phyloP scores from a whole-genome alignment of 768 basidiomycete species.

The Artomyces pyxidatus region DNA sequence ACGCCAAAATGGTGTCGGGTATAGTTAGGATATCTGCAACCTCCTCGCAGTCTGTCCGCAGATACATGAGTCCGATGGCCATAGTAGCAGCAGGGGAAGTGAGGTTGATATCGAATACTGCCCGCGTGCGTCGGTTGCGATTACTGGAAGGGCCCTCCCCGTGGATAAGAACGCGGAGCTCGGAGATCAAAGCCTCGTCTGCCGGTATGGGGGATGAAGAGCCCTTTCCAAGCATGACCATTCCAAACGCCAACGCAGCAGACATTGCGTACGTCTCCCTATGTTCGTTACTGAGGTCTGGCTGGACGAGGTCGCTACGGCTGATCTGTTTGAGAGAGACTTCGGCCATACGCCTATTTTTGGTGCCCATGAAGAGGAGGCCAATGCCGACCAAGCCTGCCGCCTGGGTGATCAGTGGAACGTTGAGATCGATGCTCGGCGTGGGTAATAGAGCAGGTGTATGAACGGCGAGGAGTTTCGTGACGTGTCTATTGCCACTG shows the following conservation, averaged over 20 bases:
- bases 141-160: conserved; percentile 48
- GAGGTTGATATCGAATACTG: conserved; percentile 74
- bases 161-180: conserved; percentile 67
- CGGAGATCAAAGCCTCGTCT: conserved; percentile 60
- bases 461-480: conserved; percentile 86
- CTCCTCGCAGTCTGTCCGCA: conserved; percentile 76
- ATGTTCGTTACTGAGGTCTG: conserved; percentile 81
- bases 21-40: conserved; percentile 80
- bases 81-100: conserved; percentile 90
- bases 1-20: conserved; percentile 68
- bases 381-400: conserved; percentile 86
- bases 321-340: conserved; percentile 82
- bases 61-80: conserved; percentile 88
- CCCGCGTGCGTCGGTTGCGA: conserved; percentile 29
- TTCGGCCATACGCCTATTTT: conserved; percentile 87
- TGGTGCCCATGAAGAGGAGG: conserved; percentile 81
- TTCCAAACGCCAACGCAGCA: conserved; percentile 85
- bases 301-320: conserved; percentile 65
- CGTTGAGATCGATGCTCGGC: conserved; percentile 81
- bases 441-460: conserved; percentile 88
- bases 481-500: conserved; percentile 78
- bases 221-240: conserved; percentile 93
- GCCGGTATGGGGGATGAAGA: conserved; percentile 52
- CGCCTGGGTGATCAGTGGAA: conserved; percentile 83
- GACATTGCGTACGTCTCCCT: conserved; percentile 89